phyloP scores from a whole-genome alignment of 2,329 filamentous ascomycete species.

The Cadophora luteo-olivacea region DNA sequence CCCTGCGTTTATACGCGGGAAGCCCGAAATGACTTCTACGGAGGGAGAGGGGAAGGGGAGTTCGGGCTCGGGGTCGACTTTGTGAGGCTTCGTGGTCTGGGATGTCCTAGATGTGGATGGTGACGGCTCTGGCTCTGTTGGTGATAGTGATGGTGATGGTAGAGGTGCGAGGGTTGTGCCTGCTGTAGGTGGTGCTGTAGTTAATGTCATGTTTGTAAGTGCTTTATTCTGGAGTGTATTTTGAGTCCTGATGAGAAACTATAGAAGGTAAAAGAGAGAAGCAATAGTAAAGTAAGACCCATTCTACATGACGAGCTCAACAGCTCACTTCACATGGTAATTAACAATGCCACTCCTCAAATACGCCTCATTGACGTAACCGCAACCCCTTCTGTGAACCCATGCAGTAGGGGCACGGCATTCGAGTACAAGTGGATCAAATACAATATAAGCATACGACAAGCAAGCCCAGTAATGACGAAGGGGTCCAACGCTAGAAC shows the following conservation, averaged over 20 bases:
- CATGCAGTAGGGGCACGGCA: neutral
- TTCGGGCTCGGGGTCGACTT: neutral
- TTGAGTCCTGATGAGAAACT: neutral
- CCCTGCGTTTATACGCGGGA: constrained; percentile 9
- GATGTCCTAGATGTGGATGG: neutral
- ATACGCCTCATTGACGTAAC: constrained; percentile 9
- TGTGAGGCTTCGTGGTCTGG: neutral
- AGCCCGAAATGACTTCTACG: constrained; percentile 11
- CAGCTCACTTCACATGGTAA: neutral
- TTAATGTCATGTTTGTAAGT: neutral
- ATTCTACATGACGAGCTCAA: neutral
- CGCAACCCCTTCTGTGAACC: neutral
- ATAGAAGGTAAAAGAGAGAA: neutral
- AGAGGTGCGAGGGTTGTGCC: neutral
- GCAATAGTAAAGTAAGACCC: neutral
- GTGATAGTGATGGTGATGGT: neutral
- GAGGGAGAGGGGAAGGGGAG: constrained; percentile 4
- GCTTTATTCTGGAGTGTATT: neutral
- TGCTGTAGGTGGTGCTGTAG: neutral
- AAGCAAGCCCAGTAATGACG: neutral
- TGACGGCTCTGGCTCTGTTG: neutral
- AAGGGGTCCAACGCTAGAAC: neutral
- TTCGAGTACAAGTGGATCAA: neutral
- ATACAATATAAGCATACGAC: neutral
- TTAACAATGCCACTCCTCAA: neutral